Base-by-base conservation (phyloP, 495 filamentous ascomycete genomes). In the Cryomyces minteri region DNA sequence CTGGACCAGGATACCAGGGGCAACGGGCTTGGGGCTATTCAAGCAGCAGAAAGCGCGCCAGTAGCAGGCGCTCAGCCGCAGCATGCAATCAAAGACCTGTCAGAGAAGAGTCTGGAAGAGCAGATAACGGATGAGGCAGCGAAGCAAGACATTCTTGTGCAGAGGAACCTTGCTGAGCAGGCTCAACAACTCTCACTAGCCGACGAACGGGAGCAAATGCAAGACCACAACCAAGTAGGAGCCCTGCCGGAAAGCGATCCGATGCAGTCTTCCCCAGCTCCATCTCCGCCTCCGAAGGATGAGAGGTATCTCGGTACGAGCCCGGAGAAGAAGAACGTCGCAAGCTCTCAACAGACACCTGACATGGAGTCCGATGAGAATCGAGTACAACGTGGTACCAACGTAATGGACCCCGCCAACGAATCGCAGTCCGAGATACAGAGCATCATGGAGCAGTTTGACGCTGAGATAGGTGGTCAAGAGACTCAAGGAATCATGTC, bases 381-480 rank as follows among this genome's bases (percentile, higher is more conserved):
- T 9, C 8, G 77, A 71, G 44, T 68, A 72, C 48, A 70, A 72
- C 48, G 67, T 74, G 43, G 68, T 68, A 32, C 9, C 34, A 38
- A 3, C 34, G 12, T 38, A 38, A 38, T 41, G 40, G 40, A 29
- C 2, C 10, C 28, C 10, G 76, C 80, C 43, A 73, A 71, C n/a
- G 74, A 72, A 30, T 85, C 84, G 4, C 77, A 77, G 44, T 77
- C 79, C 1, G 90, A 95, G 58, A 95, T 98, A 42, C 84, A 95
- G 61, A 93, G 71, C 55, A 95, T 98, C 50, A 94, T 98, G 80
- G 87, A 87, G 49, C 80, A 79, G 41, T 65, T 66, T 34, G 50
- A 62, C 18, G 55, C 80, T 51, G 73, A 73, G 14, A 72, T 72
- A 2, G 73, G 74, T 42, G 80, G 74, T 8, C 76, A 71, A 8